These are phyloP conservation scores for Silene conica DNA, from an alignment of 148 eudicot genomes.

Conservation along the genomic window DNA sequence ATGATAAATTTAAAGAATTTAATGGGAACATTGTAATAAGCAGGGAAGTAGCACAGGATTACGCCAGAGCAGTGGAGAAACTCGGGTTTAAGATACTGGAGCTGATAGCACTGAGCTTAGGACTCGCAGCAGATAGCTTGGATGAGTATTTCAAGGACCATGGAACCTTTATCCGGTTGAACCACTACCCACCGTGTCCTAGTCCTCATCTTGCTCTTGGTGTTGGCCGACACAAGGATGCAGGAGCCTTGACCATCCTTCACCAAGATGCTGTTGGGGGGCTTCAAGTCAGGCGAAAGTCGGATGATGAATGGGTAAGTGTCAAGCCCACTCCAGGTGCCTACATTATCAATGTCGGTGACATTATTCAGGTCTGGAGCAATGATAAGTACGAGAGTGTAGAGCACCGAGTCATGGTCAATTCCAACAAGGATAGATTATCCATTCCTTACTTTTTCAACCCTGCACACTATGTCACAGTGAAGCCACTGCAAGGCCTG, in stretches of 20 bases:
- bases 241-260: conserved; percentile 13
- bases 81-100: conserved; percentile 1
- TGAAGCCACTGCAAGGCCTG: conserved; percentile 5
- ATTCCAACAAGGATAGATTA: conserved; percentile 8
- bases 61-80: conserved; percentile 4
- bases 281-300: conserved; percentile 4
- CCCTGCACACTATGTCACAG: conserved; percentile 2
- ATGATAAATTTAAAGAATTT: too few relatives aligned
- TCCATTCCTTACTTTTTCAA: conserved; percentile 13
- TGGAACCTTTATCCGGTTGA: conserved; percentile 3
- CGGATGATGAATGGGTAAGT: conserved; percentile 13
- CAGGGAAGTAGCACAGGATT: conserved; percentile 11
- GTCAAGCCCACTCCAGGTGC: conserved; percentile 13
- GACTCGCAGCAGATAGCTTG: not conserved
- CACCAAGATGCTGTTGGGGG: conserved; percentile 11
- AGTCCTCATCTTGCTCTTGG: conserved; percentile 10
- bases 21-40: not conserved
- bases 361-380: conserved; percentile 18
- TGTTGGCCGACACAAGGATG: conserved; percentile 9
- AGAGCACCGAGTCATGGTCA: conserved; percentile 10
- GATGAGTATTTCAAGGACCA: conserved; percentile 7
- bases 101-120: conserved; percentile 13
- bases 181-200: not conserved
- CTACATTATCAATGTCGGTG: conserved; percentile 5
- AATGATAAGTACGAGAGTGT: conserved; percentile 8